A percentile compares a stretch with the other conserved stretches of the same genome.
Evolutionary conservation across 192 early-diverging fungal species (phyloP).

Genomic region (Linnemannia exigua): DNA sequence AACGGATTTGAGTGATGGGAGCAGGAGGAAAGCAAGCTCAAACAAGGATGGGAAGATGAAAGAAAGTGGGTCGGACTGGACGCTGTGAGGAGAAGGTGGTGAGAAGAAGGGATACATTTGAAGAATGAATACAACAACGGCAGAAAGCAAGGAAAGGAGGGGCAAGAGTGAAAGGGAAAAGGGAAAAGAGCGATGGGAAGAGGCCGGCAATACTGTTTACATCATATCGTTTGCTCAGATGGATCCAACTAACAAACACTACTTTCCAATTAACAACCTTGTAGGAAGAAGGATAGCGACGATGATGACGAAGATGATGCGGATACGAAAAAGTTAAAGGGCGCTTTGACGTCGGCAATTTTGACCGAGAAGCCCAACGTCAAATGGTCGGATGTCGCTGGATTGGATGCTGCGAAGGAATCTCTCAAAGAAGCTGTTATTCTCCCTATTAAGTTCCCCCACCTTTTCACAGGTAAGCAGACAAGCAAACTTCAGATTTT

Average conservation of each 20-base stretch:
- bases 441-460: constrained; percentile 96
- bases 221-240: background rate
- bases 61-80: too few relatives aligned
- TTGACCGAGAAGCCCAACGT: constrained; percentile 96
- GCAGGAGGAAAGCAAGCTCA: too few relatives aligned
- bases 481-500: background rate
- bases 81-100: too few relatives aligned
- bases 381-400: constrained; percentile 97
- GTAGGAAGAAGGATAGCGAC: constrained; percentile 59
- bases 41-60: too few relatives aligned
- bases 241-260: background rate
- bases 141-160: too few relatives aligned
- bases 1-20: too few relatives aligned
- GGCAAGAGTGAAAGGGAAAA: too few relatives aligned
- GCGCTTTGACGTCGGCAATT: constrained; percentile 76
- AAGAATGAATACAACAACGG: too few relatives aligned
- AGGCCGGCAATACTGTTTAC: background rate
- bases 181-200: too few relatives aligned
- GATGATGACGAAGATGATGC: constrained; percentile 58
- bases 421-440: constrained; percentile 98
- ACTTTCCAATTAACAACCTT: background rate
- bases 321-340: constrained; percentile 58
- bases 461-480: constrained; percentile 83
- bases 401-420: constrained; percentile 94
- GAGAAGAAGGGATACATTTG: too few relatives aligned